A percentile compares a stretch with the other conserved stretches of the same genome.
phyloP scores from a whole-genome alignment of 208 protist species.

The Trypanosoma rangeli region DNA sequence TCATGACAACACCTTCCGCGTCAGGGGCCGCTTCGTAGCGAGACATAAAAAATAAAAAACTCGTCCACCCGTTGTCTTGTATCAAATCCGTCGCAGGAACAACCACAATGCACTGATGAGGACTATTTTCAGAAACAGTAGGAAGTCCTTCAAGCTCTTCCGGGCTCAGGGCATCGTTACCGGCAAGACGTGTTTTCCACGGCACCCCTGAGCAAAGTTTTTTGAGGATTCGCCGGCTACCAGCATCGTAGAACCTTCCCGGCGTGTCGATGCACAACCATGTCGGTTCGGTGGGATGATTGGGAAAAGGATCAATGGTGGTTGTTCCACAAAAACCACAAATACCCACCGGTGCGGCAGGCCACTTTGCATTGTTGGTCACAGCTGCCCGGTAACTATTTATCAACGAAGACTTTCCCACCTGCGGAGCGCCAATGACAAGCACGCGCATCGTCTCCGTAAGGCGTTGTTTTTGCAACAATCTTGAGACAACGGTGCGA shows the following conservation, averaged over 20 bases:
- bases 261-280: conserved; percentile 86
- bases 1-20: conserved; percentile 50
- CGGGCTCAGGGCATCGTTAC: conserved; percentile 34
- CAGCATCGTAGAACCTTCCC: conserved; percentile 55
- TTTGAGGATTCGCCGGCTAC: conserved; percentile 38
- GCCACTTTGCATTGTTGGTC: conserved; percentile 67
- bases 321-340: conserved; percentile 82
- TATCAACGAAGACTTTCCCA: conserved; percentile 81
- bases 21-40: conserved; percentile 47
- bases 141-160: conserved; percentile 40
- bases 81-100: conserved; percentile 74
- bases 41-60: conserved; percentile 39
- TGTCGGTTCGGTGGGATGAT: conserved; percentile 57
- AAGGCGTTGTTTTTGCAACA: not conserved
- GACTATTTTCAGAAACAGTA: conserved; percentile 47
- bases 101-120: conserved; percentile 75
- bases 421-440: conserved; percentile 73
- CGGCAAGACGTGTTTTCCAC: conserved; percentile 65
- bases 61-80: conserved; percentile 68
- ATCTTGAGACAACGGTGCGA: not conserved
- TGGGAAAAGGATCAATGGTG: conserved; percentile 66
- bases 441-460: conserved; percentile 61
- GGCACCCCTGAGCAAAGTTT: conserved; percentile 62
- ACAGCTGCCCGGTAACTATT: conserved; percentile 69
- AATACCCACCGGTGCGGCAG: conserved; percentile 67